Evolutionary conservation across 495 filamentous ascomycete genomes (phyloP).

Genomic region (Penicillium bovifimosum): DNA sequence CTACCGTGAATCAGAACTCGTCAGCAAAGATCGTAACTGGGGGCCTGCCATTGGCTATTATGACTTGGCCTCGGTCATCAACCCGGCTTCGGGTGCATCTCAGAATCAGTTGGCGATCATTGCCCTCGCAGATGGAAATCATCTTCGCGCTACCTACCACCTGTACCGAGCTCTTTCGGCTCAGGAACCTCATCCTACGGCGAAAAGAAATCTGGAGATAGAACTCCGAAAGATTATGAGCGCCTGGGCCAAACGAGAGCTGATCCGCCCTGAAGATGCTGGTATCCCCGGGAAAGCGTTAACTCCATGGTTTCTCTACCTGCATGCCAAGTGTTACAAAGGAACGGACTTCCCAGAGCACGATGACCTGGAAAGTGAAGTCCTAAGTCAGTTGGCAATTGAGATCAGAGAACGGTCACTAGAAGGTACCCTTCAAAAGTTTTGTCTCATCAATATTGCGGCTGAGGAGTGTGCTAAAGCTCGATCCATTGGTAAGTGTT

Average conservation of each 20-base stretch:
- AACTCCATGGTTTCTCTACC: constrained; percentile 75
- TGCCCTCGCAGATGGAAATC: constrained; percentile 64
- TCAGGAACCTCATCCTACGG: constrained; percentile 65
- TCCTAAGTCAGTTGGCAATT: constrained; percentile 67
- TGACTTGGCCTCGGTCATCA: constrained; percentile 68
- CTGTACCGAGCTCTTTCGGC: constrained; percentile 76
- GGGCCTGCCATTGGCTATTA: constrained; percentile 82
- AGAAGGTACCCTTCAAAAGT: constrained; percentile 65
- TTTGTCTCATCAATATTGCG: constrained; percentile 79
- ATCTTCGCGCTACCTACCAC: constrained; percentile 81
- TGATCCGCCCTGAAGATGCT: constrained; percentile 49
- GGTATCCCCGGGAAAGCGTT: constrained; percentile 50
- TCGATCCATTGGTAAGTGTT: constrained; percentile 54
- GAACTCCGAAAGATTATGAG: constrained; percentile 70
- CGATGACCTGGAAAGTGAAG: constrained; percentile 80
- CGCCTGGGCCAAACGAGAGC: constrained; percentile 54
- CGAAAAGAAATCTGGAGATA: constrained; percentile 67
- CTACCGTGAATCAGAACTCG: constrained; percentile 71
- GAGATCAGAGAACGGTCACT: constrained; percentile 65
- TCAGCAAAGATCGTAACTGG: constrained; percentile 65
- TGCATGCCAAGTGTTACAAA: constrained; percentile 79
- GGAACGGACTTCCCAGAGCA: constrained; percentile 66
- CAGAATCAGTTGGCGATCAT: constrained; percentile 90
- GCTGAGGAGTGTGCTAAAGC: constrained; percentile 66
- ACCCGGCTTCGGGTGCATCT: constrained; percentile 71